Evolutionary conservation across 1,284 basidiomycete genomes (phyloP), one percentile per base, ranked within the genome.

Genomic region (Ustilago bromivora): DNA sequence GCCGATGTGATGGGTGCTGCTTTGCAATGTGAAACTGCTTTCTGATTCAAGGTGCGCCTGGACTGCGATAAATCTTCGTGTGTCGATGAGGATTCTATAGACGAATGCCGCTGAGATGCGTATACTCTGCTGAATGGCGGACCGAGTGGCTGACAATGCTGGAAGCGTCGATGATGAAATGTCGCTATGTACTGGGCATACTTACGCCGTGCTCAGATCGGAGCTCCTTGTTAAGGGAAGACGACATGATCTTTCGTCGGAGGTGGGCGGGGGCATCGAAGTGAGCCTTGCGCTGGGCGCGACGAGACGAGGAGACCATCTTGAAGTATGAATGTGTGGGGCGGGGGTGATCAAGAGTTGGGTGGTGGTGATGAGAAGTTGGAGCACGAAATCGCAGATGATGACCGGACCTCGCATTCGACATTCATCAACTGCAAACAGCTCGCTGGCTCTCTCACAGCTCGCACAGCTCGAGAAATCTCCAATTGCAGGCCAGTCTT

Each of bases 221-320:
- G 85, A 99, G 92, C 87, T 98, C 96, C 90, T 98, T 98, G 82
- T 93, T 93, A 78, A 99, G 91, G 67, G 95, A 90, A 75, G 96
- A 94, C 83, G 94, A 95, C 95, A 99, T 97, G 86, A 98, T 95
- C 90, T 95, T 96, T 88, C 96, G 92, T 88, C 96, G 94, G 85
- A 95, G 73, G 79, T 82, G 80, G 43, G 75, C 77, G 62, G 83
- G 83, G 69, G 84, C 84, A 60, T 75, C 72, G 63, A 85, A 85
- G 82, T 85, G 84, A 67, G 76, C 73, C 81, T 83, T 84, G 67
- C 83, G 83, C 69, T 69, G 64, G 46, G 68, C 66, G 66, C 80
- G 77, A 67, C 82, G 80, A 66, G 76, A 78, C 60, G 82, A 79
- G 61, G 73, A 78, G 76, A 82, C 82, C 82, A 84, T 84, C 71